Evolutionary conservation across 2,329 filamentous ascomycete genomes (phyloP), one percentile per base, ranked within the genome.

Genomic region (Xenosphaeropsis pyriputrescens): DNA sequence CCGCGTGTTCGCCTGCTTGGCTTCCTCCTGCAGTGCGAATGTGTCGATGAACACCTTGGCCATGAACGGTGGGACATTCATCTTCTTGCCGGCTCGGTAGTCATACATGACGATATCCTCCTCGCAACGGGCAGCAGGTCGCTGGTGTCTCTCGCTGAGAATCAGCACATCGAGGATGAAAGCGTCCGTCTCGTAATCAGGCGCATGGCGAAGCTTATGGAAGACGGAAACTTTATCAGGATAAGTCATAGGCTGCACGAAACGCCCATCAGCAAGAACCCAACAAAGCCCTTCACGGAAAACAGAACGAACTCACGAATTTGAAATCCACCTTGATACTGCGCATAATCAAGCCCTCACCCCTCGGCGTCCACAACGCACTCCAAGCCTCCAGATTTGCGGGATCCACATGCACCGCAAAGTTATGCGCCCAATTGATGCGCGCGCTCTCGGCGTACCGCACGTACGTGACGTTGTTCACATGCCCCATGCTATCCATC

Each of bases 381-480:
- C 61, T 57, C 85, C 86, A 94, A 43, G 72, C 62, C 32, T 63
- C 56, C 40, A 64, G 63, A 45, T 88, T 67, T 19, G 58, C 56
- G 0, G 74, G 71, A 48, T 85, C 76, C 34, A 75, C 61, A 42
- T 73, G 60, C 2, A 66, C 59, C 4, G 75, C 80, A 47, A 84
- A 79, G 50, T 85, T 79, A 40, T 67, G 65, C 18, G 77, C 68
- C 79, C 83, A 93, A 50, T 86, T 84, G 22, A 89, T 72, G 29
- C 88, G 72, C 4, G 77, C 78, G 5, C 79, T 79, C 56, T 95
- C 88, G 29, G 85, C 85, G 56, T 84, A 93, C 43, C 81, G 72
- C 48, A 82, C 77, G 57, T 93, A 93, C 46, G 72, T 74, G 44
- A 88, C 77, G 49, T 93, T 93, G 56, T 93, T 94, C 35, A 94